Evolutionary conservation across 1,139 yeast genomes (phyloP), one percentile per base, ranked within the genome.

Genomic region (Blastobotrys raffinosifermentans): DNA sequence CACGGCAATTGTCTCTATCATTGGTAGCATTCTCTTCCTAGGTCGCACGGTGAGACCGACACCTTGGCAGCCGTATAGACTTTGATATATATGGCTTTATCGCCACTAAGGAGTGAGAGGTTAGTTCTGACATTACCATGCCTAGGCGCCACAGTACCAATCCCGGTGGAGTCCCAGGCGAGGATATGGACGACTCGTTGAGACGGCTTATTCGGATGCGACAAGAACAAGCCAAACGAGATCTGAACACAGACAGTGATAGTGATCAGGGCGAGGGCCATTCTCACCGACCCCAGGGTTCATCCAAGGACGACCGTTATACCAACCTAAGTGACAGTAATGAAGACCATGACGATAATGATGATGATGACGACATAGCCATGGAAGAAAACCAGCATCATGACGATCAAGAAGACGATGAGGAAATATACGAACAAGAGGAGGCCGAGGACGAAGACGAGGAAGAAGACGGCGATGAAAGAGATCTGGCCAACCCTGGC

Each of bases 391-490:
- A n/a, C 23, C n/a, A n/a, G n/a, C n/a, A n/a, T n/a, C n/a, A 11
- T 22, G 11, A 27, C 11, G 40, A 18, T 4, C 36, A 31, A 15
- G 29, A 38, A 16, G 22, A 30, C 14, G 39, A 32, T 9, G 31
- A 27, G 10, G 31, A 29, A 10, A 30, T n/a, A 2, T 19, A 29
- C 8, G 26, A 29, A 3, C 26, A 27, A 3, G 38, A 38, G n/a
- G 38, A 34, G 15, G 38, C 23, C 5, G 31, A 32, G 9, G 43
- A 31, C 4, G 32, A 21, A 13, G 40, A 31, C 3, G 32, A 31
- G 4, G 31, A 33, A 8, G 32, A 29, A 9, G 34, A 37, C 3
- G 34, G 29, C 3, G 37, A 34, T 9, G 38, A 61, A 32, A 70
- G 34, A 13, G 33, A 29, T 23, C 29, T 26, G 18, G 8, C 29